Conservation (phyloP, 2,329 filamentous ascomycete species). For the Fusarium protoensiforme region DNA sequence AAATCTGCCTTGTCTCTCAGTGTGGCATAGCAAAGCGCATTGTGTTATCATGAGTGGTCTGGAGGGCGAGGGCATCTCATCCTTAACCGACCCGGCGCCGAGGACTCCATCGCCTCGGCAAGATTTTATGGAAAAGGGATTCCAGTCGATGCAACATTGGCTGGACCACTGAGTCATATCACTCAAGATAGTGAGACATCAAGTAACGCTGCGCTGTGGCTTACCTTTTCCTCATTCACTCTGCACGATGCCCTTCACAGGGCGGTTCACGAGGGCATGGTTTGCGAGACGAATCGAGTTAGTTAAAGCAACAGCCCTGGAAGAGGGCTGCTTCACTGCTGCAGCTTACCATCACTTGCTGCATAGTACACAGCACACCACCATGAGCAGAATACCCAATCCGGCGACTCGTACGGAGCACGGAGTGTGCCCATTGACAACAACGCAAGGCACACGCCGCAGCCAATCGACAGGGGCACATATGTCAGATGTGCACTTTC, state of each 20-base stretch:
- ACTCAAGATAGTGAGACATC: neutral
- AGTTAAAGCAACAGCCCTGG: neutral
- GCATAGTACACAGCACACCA: neutral
- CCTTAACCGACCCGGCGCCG: no score
- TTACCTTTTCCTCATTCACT: neutral
- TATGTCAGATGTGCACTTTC: neutral
- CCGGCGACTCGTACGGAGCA: neutral
- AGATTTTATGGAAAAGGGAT: neutral
- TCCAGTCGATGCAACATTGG: neutral
- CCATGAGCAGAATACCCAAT: neutral
- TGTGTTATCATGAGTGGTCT: no score
- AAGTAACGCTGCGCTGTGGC: neutral
- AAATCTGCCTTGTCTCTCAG: neutral
- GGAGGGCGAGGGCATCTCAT: no score
- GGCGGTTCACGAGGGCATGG: neutral
- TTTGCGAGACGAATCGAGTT: neutral
- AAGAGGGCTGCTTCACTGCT: neutral
- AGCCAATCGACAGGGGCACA: neutral
- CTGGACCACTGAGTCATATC: neutral
- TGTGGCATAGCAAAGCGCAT: no score
- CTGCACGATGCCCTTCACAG: neutral
- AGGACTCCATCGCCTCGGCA: neutral
- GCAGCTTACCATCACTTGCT: neutral
- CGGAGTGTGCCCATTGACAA: neutral
- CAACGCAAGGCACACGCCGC: neutral